Base-by-base conservation (phyloP, 2,329 filamentous ascomycete genomes). In the Neopestalotiopsis clavispora region DNA sequence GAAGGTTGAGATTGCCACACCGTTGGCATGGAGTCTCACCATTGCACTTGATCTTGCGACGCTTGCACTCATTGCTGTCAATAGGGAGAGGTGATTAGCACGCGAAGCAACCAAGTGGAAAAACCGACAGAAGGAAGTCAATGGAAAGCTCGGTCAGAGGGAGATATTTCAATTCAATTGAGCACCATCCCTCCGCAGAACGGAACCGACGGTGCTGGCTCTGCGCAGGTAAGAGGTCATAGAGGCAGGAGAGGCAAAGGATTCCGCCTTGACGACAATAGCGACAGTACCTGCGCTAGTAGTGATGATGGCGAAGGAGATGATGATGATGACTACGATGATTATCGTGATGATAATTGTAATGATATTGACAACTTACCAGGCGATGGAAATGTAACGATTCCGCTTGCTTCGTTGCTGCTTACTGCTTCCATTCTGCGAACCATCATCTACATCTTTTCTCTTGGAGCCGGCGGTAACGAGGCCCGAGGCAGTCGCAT, bases 21-120 rank as follows among this genome's bases (percentile, higher is more conserved):
- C 91, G 84, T 69, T 89, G 86, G 72, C 91, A 93, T 1, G 90
- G 88, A 1, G 86, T 87, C 73, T 92, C 88, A 70, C 91, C 91
- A 78, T 92, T 92, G 80, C 91, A 93, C 78, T 92, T 92, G 75
- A 93, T 90, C 79, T 93, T 93, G 69, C 91, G 88, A n/a, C 91
- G 84, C 74, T 93, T 93, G 79, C 91, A 93, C 76, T 92, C 90
- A 75, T 92, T 93, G 74, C 91, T 92, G 68, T 23, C 12, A 49
- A 17, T 20, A 20, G 20, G 7, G 17, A 17, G 59, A 42, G 13
- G 20, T 62, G 12, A 62, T 30, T n/a, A 62, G 30, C 32, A 20
- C 13, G 20, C 7, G 17, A 42, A 42, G 2, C 32, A 9, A 40
- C 28, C 13, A 34, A 14, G 12, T 13, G 57, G 57, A 14, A 34